Evolutionary conservation across 1,284 basidiomycete genomes (phyloP).

Genomic region (Rhodotorula mucilaginosa): DNA sequence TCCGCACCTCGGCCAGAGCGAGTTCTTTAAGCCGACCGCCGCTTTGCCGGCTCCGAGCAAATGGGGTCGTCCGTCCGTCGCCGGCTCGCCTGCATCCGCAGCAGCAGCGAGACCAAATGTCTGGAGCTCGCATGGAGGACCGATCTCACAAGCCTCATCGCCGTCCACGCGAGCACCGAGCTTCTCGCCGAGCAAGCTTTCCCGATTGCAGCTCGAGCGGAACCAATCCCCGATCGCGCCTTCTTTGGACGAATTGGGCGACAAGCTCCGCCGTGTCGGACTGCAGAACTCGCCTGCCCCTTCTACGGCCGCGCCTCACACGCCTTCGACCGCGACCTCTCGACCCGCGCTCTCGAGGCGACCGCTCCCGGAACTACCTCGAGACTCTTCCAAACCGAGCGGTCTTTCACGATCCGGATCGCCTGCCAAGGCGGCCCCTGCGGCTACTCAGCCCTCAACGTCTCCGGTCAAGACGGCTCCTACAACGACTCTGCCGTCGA

Average conservation of each 20-base stretch:
- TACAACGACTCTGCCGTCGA: no score
- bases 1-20: conserved; percentile 21
- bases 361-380: not conserved
- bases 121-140: conserved; percentile 8
- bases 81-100: not conserved
- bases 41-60: conserved; percentile 25
- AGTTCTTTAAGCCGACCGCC: conserved; percentile 1
- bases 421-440: not conserved
- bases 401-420: not conserved
- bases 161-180: no score
- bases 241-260: conserved; percentile 32
- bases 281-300: not conserved
- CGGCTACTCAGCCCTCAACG: no score
- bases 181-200: not conserved
- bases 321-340: not conserved
- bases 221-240: conserved; percentile 31
- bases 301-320: not conserved
- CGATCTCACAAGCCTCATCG: no score
- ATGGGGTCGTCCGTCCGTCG: conserved; percentile 19
- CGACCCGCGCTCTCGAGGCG: not conserved
- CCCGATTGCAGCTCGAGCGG: conserved; percentile 23
- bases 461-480: not conserved
- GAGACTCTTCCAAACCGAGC: not conserved
- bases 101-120: not conserved
- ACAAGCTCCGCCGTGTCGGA: conserved; percentile 22